phyloP scores from a whole-genome alignment of 345 rosid species.

The Psidium friedrichsthalianum region DNA sequence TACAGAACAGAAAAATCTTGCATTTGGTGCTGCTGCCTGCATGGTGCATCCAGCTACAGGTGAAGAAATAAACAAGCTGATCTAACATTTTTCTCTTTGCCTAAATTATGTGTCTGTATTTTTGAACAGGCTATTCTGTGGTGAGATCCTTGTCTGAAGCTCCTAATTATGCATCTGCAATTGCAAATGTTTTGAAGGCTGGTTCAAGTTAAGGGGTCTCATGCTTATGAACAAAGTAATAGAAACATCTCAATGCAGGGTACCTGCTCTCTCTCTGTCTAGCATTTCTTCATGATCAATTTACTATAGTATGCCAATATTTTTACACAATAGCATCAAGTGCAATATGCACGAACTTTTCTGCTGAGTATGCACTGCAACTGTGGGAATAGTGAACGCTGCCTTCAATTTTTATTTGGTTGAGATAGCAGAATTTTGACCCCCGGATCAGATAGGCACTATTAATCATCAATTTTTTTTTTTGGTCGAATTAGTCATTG shows the following conservation, averaged over 20 bases:
- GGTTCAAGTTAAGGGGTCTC: constrained; percentile 18
- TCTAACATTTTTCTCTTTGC: constrained; percentile 1
- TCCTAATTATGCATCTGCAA: constrained; percentile 76
- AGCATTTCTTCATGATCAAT: background rate
- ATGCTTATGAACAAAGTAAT: constrained; percentile 11
- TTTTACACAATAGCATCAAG: background rate
- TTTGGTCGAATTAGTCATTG: background rate
- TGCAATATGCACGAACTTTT: background rate
- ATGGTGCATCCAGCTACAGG: constrained; percentile 99
- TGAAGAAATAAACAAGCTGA: constrained; percentile 8
- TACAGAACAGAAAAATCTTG: constrained; percentile 85
- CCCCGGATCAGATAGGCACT: background rate
- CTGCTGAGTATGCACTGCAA: background rate
- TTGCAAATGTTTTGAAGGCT: constrained; percentile 54
- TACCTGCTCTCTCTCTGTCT: constrained; percentile 5
- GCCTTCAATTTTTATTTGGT: background rate
- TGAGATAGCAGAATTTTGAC: background rate
- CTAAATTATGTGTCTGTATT: background rate
- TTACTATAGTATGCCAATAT: background rate
- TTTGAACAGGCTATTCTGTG: constrained; percentile 75
- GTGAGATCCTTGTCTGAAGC: constrained; percentile 96
- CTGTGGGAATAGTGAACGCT: background rate
- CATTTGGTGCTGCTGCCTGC: constrained; percentile 97
- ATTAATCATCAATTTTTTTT: background rate
- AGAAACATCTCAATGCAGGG: constrained; percentile 81